These are phyloP conservation scores for Petrea volubilis DNA, from an alignment of 257 asterid species.

Conservation along the genomic window DNA sequence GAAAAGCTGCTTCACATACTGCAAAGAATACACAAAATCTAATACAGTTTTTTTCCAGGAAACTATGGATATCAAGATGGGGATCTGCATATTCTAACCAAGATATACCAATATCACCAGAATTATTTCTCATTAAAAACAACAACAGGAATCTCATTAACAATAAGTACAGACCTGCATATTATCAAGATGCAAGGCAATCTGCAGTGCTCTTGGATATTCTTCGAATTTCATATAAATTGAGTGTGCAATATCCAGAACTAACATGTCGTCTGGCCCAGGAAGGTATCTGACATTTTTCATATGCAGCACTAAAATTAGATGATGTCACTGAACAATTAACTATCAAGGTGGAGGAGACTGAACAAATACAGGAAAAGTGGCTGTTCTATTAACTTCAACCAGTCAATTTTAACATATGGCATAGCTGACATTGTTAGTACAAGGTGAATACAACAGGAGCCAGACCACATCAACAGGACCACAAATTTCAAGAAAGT, in stretches of 20 bases:
- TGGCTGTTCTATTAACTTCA: background rate
- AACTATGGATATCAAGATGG: background rate
- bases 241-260: slow-evolving; percentile 74
- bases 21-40: slow-evolving; percentile 32
- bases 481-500: background rate
- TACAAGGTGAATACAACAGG: background rate
- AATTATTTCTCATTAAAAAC: background rate
- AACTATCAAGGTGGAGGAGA: slow-evolving; percentile 4
- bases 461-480: background rate
- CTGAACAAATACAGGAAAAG: background rate
- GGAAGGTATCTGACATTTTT: slow-evolving; percentile 73
- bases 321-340: slow-evolving; percentile 6
- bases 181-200: slow-evolving; percentile 80
- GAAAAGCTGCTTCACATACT: slow-evolving; percentile 81
- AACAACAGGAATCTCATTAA: slow-evolving; percentile 3
- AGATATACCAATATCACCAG: background rate
- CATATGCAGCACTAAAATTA: slow-evolving; percentile 13
- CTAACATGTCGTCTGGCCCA: slow-evolving; percentile 84
- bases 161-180: slow-evolving; percentile 54
- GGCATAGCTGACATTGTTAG: background rate
- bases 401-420: no score
- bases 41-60: background rate
- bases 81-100: slow-evolving; percentile 5
- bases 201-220: slow-evolving; percentile 79
- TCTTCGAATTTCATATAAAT: slow-evolving; percentile 86